Percentiles rank a stretch among this genome's conserved stretches.
Evolutionary conservation across 306 rosid species (phyloP).

Genomic region (Cucurbita pepo): DNA sequence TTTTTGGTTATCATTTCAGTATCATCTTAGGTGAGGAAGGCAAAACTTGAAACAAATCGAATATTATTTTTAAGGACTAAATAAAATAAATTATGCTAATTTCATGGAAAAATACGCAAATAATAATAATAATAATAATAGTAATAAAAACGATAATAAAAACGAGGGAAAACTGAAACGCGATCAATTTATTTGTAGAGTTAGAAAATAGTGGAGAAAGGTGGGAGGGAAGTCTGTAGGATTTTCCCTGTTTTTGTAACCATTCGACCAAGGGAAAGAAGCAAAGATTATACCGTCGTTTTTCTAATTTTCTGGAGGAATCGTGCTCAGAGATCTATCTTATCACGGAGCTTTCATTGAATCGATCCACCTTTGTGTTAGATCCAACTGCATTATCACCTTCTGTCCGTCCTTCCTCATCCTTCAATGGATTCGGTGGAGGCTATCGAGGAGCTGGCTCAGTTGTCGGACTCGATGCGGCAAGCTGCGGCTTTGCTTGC

Average conservation of each 20-base stretch:
- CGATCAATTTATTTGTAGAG: background rate
- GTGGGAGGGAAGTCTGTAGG: background rate
- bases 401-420: background rate
- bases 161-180: background rate
- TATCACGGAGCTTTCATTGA: background rate
- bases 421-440: conserved; percentile 36
- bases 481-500: conserved; percentile 81
- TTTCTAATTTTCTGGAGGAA: background rate
- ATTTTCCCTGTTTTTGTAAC: background rate
- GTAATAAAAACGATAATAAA: background rate
- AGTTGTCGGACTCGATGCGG: conserved; percentile 84
- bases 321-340: background rate
- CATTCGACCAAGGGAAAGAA: background rate
- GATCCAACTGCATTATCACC: conserved; percentile 5
- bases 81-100: background rate
- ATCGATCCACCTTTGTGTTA: conserved; percentile 3
- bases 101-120: background rate
- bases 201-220: background rate
- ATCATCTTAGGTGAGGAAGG: too few species aligned
- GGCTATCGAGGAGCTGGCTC: conserved; percentile 85
- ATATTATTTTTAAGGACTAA: too few species aligned
- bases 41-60: too few species aligned
- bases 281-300: background rate
- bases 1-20: too few species aligned
- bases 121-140: background rate